phyloP scores from a whole-genome alignment of 2,329 filamentous ascomycete species.

The Colletotrichum australisinense region DNA sequence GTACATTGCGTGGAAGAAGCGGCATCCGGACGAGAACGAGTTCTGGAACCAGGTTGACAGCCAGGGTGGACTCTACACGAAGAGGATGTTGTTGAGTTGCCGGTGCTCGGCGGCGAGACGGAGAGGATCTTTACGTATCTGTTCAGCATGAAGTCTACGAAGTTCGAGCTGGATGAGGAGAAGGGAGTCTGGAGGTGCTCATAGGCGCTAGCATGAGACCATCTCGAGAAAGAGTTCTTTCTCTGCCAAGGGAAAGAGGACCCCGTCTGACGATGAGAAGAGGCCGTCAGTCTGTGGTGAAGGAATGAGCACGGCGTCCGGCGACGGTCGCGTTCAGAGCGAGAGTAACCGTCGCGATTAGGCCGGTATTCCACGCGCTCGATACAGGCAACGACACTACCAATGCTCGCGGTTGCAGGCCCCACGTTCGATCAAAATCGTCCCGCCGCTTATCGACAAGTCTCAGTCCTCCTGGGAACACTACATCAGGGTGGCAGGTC shows the following conservation, averaged over 20 bases:
- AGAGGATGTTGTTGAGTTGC: slow-evolving; percentile 55
- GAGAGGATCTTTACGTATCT: slow-evolving; percentile 65
- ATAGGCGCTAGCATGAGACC: background rate
- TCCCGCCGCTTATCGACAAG: background rate
- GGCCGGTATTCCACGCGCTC: background rate
- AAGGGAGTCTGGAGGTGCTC: slow-evolving; percentile 3
- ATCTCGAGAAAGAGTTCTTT: background rate
- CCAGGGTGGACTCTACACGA: slow-evolving; percentile 57
- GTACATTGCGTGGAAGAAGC: slow-evolving; percentile 66
- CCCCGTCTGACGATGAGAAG: background rate
- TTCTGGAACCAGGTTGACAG: slow-evolving; percentile 60
- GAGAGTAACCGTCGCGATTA: background rate
- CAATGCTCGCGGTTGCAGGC: background rate
- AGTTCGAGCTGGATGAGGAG: background rate
- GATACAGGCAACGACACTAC: background rate
- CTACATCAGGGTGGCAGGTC: background rate
- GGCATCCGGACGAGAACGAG: slow-evolving; percentile 63
- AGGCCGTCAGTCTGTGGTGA: too few relatives aligned
- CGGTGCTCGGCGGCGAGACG: slow-evolving; percentile 55
- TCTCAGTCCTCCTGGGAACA: background rate
- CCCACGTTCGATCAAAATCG: background rate
- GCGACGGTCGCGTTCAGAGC: background rate
- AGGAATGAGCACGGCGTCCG: background rate
- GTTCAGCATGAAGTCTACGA: slow-evolving; percentile 46
- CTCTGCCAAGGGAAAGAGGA: background rate